Conservation (phyloP, 345 rosid species). For the Leavenworthia alabamica region DNA sequence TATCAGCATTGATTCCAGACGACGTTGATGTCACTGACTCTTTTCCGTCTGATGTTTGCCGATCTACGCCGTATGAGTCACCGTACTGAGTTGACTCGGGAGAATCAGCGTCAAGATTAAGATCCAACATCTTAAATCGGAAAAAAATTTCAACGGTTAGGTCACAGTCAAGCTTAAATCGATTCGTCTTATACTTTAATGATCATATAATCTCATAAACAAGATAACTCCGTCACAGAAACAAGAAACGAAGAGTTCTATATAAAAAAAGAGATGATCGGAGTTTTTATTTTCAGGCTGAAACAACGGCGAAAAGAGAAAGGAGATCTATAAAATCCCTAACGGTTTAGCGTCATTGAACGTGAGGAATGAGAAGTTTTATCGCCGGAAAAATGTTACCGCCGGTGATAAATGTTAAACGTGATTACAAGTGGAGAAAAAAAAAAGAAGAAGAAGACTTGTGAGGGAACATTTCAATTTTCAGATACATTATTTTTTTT, state of each 20-base stretch:
- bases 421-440: conserved; percentile 11
- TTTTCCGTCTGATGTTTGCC: conserved; percentile 35
- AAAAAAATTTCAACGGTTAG: background rate
- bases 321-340: background rate
- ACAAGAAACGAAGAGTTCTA: background rate
- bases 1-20: conserved; percentile 73
- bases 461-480: conserved; percentile 41
- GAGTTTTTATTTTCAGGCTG: background rate
- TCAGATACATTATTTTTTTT: conserved; percentile 30
- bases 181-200: background rate
- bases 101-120: conserved; percentile 57
- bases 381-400: conserved; percentile 22
- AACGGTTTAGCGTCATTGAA: background rate
- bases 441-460: conserved; percentile 29
- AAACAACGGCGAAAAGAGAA: background rate
- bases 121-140: conserved; percentile 64
- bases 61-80: conserved; percentile 32
- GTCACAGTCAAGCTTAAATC: background rate
- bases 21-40: conserved; percentile 82
- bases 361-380: background rate
- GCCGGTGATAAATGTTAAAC: conserved; percentile 20
- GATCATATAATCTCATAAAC: conserved; percentile 5
- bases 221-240: background rate
- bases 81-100: conserved; percentile 53
- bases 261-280: conserved; percentile 2